Base-by-base conservation (phyloP, 2,329 filamentous ascomycete species). In the Lojkania enalia region DNA sequence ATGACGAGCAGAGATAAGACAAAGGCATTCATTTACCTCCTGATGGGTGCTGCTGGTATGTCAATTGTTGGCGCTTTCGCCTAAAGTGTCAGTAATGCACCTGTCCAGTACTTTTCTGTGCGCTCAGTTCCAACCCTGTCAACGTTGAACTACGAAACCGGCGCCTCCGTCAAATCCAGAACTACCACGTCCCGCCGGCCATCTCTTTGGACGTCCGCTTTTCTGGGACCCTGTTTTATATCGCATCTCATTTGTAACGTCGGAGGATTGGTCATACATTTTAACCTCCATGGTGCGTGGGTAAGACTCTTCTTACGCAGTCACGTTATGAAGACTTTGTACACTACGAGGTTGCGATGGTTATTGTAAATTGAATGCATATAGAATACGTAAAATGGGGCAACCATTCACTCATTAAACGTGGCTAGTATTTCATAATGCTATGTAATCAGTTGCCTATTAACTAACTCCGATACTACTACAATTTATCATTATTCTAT, bases 1-100 rank as follows among this genome's bases (percentile, higher is more conserved):
- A 66, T 84, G 73, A 77, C 67, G 2, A 76, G 72, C 57, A 78
- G 73, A 51, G 73, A 78, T 41, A 81, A 80, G 70, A 78, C 75
- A 20, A 53, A 61, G 2, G 82, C 81, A 0, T 82, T 84, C 58
- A 49, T 55, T 45, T 71, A 65, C 46, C 59, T 71, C 1, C 57
- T 71, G 5, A 18, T 71, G 44, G 68, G 68, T 25, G 68, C 68
- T 20, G 64, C 66, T 20, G 66, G 66, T 31, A 71, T 71, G 68
- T 48, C 61, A 3, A 55, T 65, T 30, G 66, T 69, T 14, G 66
- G 66, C 25, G 67, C 66, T 25, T 70, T 69, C 43, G 67, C 67
- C 23, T 69, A 62, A 53, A 42, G 23, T 15, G 35, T 15, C 42
- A 11, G 23, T 7, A 27, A 27, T 7, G 7, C 23, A n/a, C 23